Conservation (phyloP, 352 stramenopile species). For the Peronospora destructor region DNA sequence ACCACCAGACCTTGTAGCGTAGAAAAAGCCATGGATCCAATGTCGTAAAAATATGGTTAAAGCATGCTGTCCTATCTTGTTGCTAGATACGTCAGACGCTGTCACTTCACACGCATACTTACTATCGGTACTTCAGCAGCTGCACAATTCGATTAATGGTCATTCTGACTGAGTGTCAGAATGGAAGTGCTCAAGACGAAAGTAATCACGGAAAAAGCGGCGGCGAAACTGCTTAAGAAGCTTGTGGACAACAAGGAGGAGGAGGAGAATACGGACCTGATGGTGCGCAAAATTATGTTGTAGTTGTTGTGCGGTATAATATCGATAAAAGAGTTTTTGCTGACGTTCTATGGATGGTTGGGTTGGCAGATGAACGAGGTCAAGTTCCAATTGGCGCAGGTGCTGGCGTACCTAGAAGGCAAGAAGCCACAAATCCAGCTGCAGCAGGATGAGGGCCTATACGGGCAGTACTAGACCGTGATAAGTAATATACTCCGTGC, state of each 20-base stretch:
- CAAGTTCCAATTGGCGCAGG: conserved; percentile 66
- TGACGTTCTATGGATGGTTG: conserved; percentile 5
- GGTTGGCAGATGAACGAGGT: conserved; percentile 60
- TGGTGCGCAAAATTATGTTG: conserved; percentile 37
- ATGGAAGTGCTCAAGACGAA: conserved; percentile 71
- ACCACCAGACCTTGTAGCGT: too few relatives aligned
- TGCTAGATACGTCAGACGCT: too few relatives aligned
- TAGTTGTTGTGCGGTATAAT: background rate
- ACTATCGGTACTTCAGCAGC: background rate
- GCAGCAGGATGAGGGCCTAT: conserved; percentile 25
- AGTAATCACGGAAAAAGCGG: conserved; percentile 50
- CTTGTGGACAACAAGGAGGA: conserved; percentile 61
- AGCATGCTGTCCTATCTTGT: too few relatives aligned
- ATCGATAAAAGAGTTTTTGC: background rate
- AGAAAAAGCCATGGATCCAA: too few relatives aligned
- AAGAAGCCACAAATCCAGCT: conserved; percentile 33
- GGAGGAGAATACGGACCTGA: conserved; percentile 57
- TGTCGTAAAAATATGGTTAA: too few relatives aligned
- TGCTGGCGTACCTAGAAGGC: conserved; percentile 61
- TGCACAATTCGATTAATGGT: background rate
- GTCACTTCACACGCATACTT: conserved; percentile 3
- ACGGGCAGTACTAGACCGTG: conserved; percentile 19
- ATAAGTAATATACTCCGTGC: conserved; percentile 25
- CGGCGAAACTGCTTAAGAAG: conserved; percentile 71
- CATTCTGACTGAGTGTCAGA: conserved; percentile 9